phyloP scores from a whole-genome alignment of 192 early-diverging fungal species.

The Entomortierella chlamydospora region DNA sequence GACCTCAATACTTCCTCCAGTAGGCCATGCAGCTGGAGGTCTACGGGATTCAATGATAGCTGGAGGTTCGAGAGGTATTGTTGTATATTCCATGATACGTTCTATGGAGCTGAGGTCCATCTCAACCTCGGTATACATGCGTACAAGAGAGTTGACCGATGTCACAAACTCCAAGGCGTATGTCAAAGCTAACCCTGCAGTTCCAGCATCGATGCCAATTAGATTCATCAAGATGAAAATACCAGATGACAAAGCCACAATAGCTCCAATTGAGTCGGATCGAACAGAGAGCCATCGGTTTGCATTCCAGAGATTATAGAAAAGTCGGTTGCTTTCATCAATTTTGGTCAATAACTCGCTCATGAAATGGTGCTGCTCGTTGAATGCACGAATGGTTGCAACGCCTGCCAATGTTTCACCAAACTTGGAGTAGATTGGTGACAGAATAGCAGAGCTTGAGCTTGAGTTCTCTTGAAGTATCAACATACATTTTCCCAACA shows the following conservation, averaged over 20 bases:
- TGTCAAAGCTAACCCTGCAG: slow-evolving; percentile 85
- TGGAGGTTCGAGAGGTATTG: slow-evolving; percentile 80
- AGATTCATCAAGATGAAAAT: slow-evolving; percentile 68
- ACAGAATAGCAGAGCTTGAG: slow-evolving; percentile 79
- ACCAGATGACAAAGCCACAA: slow-evolving; percentile 71
- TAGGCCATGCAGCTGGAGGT: slow-evolving; percentile 71
- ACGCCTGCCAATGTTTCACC: slow-evolving; percentile 71
- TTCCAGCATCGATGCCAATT: slow-evolving; percentile 58
- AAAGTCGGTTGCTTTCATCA: slow-evolving; percentile 83
- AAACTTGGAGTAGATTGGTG: slow-evolving; percentile 79
- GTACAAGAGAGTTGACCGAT: slow-evolving; percentile 79
- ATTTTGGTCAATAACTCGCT: slow-evolving; percentile 64
- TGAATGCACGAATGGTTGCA: slow-evolving; percentile 84
- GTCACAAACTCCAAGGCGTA: slow-evolving; percentile 84
- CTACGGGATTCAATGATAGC: slow-evolving; percentile 60
- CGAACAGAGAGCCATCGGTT: slow-evolving; percentile 86
- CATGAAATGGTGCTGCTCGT: slow-evolving; percentile 71
- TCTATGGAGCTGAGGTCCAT: slow-evolving; percentile 88
- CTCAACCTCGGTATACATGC: slow-evolving; percentile 81
- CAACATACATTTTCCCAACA: slow-evolving; percentile 76
- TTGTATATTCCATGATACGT: slow-evolving; percentile 82
- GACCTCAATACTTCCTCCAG: slow-evolving; percentile 70
- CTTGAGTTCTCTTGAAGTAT: slow-evolving; percentile 88
- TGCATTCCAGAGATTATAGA: slow-evolving; percentile 80
- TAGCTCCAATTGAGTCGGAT: slow-evolving; percentile 72